These are phyloP conservation scores for Rhodotorula mucilaginosa DNA, from an alignment of 1,284 basidiomycete species.

Conservation along the genomic window DNA sequence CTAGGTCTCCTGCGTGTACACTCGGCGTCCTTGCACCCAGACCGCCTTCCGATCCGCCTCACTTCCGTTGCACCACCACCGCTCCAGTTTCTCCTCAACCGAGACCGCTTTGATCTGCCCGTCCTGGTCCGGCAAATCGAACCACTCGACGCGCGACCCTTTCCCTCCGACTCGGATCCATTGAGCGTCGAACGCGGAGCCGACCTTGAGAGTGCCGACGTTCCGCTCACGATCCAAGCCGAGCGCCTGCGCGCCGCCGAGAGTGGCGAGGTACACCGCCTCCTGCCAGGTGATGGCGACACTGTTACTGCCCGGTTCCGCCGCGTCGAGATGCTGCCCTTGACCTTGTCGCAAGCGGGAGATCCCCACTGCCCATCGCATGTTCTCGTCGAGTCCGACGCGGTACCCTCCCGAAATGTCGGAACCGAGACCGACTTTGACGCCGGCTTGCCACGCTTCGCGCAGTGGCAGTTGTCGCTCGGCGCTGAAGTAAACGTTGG, in stretches of 20 bases:
- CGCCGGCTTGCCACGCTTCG: slow-evolving; percentile 63
- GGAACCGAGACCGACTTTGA: slow-evolving; percentile 73
- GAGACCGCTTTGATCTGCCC: slow-evolving; percentile 1
- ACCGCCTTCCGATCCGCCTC: slow-evolving; percentile 61
- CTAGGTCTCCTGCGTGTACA: slow-evolving; percentile 8
- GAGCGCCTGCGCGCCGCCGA: slow-evolving; percentile 68
- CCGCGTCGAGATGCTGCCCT: slow-evolving; percentile 40
- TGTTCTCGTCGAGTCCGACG: slow-evolving; percentile 68
- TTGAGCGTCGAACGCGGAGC: slow-evolving; percentile 77
- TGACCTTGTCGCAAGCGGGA: slow-evolving; percentile 62
- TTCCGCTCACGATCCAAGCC: slow-evolving; percentile 50
- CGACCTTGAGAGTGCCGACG: slow-evolving; percentile 62
- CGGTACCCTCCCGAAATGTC: slow-evolving; percentile 81
- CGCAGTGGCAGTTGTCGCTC: slow-evolving; percentile 64
- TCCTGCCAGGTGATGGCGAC: slow-evolving; percentile 69
- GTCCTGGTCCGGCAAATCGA: slow-evolving; percentile 48
- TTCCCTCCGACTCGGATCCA: slow-evolving; percentile 55
- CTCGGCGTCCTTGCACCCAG: slow-evolving; percentile 66
- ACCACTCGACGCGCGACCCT: slow-evolving; percentile 41
- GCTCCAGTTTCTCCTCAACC: slow-evolving; percentile 63
- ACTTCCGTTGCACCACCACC: slow-evolving; percentile 83
- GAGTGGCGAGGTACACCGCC: slow-evolving; percentile 70
- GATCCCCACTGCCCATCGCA: slow-evolving; percentile 71
- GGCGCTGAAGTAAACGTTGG: slow-evolving; percentile 78
- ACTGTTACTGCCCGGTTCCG: not conserved